Evolutionary conservation across 371 early-diverging fungal species (phyloP), one percentile per base, ranked within the genome.

Genomic region (Syncephalis plumigaleata): DNA sequence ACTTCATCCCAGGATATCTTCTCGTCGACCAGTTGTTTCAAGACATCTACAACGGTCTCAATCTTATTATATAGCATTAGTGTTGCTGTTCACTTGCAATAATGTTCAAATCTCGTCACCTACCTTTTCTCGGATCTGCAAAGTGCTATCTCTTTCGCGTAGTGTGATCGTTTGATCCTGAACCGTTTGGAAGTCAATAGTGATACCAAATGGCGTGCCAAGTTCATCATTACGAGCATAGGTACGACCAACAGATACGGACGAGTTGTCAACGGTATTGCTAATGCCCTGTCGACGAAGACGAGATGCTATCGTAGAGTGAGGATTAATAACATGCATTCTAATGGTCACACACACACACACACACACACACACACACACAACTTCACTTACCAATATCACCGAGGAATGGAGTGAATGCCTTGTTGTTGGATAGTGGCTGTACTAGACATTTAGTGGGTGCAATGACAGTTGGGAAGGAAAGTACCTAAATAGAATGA

Each of bases 141-240:
- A 75, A 46, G 87, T 90, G 36, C 91, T 79, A 60, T 99, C 99
- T 56, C 99, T 83, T 66, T 98, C 94, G 52, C 99, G 81, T 36
- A 99, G 75, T 18, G 99, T 99, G 24, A 97, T 90, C 20, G 89
- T 90, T 52, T 66, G 58, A 61, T 98, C 98, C 51, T 86, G 68
- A 21, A 87, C 77, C n/a, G 98, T 91, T 55, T 93, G 86, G 75
- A 90, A 90, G 70, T 99, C 99, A 39, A 99, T 79, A 7, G 99
- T 99, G 58, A 99, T 74, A 45, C 87, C 98, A 67, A 91, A 99
- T 27, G 98, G 98, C 45, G 91, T 91, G 52, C 99, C 99, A 42
- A 99, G 66, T 66, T 99, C 99, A 69, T 99, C 99, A 63, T 91
- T 92, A 55, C 94, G 85, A 9, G 98, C 76, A 66, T 99, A 99